Evolutionary conservation across 345 rosid genomes (phyloP).

Genomic region (Erodium maritimum): DNA sequence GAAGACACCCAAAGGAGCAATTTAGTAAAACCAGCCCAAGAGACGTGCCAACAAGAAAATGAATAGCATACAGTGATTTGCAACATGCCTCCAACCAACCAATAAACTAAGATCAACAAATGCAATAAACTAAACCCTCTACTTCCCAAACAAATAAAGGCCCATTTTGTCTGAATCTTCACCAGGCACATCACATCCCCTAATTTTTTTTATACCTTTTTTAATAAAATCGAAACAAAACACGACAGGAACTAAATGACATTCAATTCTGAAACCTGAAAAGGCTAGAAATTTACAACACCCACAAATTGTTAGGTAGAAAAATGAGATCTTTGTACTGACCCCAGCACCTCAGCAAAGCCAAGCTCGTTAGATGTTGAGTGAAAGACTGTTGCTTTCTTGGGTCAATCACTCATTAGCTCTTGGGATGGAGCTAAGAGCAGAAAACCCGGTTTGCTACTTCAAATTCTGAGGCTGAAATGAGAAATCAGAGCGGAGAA

Average conservation of each 20-base stretch:
- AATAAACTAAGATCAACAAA: not conserved
- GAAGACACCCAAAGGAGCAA: conserved; percentile 11
- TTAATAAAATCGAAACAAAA: conserved; percentile 1
- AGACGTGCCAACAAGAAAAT: not conserved
- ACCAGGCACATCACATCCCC: conserved; percentile 7
- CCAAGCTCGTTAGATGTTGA: no score
- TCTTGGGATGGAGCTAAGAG: conserved; percentile 6
- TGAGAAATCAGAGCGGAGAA: conserved; percentile 11
- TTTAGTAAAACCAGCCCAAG: not conserved
- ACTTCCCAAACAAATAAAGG: conserved; percentile 1
- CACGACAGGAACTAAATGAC: conserved; percentile 1
- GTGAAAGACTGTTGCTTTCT: not conserved
- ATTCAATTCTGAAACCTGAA: conserved; percentile 8
- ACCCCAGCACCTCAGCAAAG: not conserved
- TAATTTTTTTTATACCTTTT: no score
- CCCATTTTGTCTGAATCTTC: conserved; percentile 36
- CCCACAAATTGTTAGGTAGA: not conserved
- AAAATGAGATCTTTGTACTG: not conserved
- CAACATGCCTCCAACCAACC: not conserved
- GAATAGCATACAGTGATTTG: not conserved
- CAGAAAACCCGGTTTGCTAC: conserved; percentile 7
- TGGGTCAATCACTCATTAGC: not conserved
- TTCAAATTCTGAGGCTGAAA: conserved; percentile 1
- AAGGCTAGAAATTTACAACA: not conserved
- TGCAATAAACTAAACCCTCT: no score